Conservation (phyloP, 352 stramenopile genomes). For the Phytopythium kandeliae region DNA sequence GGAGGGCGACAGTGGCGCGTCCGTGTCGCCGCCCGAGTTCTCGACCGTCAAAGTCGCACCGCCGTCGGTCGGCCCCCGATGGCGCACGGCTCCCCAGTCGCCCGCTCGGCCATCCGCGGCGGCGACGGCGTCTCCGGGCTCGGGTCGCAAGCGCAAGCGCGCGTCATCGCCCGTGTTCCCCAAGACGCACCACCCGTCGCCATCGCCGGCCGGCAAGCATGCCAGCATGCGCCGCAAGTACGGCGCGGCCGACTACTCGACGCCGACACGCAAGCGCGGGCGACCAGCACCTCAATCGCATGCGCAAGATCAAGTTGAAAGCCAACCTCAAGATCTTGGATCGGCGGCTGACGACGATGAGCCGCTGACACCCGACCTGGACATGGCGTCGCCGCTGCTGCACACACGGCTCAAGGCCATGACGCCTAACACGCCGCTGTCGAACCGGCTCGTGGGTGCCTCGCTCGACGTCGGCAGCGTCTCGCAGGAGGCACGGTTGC, state of each 20-base stretch:
- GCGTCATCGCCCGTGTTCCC: constrained; percentile 31
- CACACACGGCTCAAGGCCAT: constrained; percentile 79
- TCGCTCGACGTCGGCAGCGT: constrained; percentile 65
- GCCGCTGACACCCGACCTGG: constrained; percentile 50
- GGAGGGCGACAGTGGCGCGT: constrained; percentile 21
- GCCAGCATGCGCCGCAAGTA: constrained; percentile 65
- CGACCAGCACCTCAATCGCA: constrained; percentile 9
- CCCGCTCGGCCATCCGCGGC: not conserved
- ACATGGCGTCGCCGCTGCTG: constrained; percentile 72
- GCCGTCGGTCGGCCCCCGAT: not conserved
- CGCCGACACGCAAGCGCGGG: constrained; percentile 23
- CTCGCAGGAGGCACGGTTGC: constrained; percentile 57
- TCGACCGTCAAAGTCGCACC: constrained; percentile 27
- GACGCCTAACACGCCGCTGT: constrained; percentile 78
- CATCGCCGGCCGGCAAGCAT: constrained; percentile 20
- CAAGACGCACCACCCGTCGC: constrained; percentile 44
- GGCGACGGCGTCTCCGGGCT: not conserved
- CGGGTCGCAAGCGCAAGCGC: constrained; percentile 45
- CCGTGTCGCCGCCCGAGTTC: constrained; percentile 47
- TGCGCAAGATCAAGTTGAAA: too few species aligned
- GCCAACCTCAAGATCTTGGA: too few species aligned
- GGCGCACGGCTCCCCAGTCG: not conserved
- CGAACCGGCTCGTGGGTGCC: constrained; percentile 77
- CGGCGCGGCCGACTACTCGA: constrained; percentile 47
- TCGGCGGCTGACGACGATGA: too few species aligned